Conservation (phyloP, 1,139 yeast species). For the Zygoascus meyerae region DNA sequence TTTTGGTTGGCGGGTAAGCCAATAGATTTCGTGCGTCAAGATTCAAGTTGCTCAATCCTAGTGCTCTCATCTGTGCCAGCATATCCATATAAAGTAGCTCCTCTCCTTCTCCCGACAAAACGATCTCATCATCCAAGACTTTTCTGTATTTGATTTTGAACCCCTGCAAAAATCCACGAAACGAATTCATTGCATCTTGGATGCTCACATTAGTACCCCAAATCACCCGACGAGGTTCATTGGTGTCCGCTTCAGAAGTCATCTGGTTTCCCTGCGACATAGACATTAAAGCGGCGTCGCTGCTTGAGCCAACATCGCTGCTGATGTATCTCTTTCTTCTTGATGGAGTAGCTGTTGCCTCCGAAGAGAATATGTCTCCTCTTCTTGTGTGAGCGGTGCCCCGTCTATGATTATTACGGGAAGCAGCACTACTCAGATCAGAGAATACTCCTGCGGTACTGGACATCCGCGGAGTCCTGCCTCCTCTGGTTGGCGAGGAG, state of each 20-base stretch:
- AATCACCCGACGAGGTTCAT: conserved; percentile 80
- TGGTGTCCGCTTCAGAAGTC: conserved; percentile 35
- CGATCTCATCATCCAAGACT: conserved; percentile 44
- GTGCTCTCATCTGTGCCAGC: conserved; percentile 64
- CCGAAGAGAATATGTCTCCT: conserved; percentile 56
- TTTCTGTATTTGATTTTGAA: conserved; percentile 76
- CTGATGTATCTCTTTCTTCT: conserved; percentile 31
- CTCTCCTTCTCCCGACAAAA: conserved; percentile 57
- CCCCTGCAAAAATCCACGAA: conserved; percentile 76
- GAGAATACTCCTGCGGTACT: conserved; percentile 13
- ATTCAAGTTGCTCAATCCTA: conserved; percentile 78
- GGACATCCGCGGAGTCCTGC: conserved; percentile 11
- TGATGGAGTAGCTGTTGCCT: conserved; percentile 48
- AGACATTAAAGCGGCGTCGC: conserved; percentile 13
- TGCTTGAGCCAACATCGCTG: conserved; percentile 10
- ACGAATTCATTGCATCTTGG: conserved; percentile 72
- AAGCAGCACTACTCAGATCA: conserved; percentile 12
- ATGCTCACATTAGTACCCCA: conserved; percentile 99
- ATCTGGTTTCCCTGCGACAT: conserved; percentile 15
- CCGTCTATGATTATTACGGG: conserved; percentile 17
- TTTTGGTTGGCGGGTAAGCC: conserved; percentile 69
- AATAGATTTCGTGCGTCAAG: conserved; percentile 76
- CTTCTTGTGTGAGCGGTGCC: conserved; percentile 31
- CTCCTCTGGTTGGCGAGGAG: conserved; percentile 36
- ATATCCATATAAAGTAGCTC: conserved; percentile 68